Evolutionary conservation across 2,329 filamentous ascomycete genomes (phyloP).

Genomic region (Trichoderma cornu-damae): DNA sequence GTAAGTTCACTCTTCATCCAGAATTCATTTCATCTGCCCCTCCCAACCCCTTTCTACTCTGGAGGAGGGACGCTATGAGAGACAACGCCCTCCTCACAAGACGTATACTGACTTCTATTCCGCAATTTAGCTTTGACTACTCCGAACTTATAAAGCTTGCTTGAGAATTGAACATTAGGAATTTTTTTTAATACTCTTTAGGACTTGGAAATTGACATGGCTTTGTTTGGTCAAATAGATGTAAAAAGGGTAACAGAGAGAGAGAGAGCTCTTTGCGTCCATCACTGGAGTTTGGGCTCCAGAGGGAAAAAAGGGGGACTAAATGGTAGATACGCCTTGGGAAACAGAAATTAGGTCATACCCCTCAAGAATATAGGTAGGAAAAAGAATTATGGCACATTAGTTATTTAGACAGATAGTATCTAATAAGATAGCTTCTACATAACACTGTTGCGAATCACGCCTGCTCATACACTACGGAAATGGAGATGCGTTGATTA

Average conservation of each 20-base stretch:
- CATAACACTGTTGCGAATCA: not conserved
- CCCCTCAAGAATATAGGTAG: no score
- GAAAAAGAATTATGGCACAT: no score
- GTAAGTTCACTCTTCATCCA: not conserved
- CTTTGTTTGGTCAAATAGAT: not conserved
- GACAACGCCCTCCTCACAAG: no score
- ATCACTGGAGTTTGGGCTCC: not conserved
- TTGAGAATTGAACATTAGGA: not conserved
- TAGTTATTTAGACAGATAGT: not conserved
- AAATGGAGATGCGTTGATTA: not conserved
- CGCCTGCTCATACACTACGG: not conserved
- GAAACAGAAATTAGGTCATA: not conserved
- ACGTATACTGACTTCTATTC: not conserved
- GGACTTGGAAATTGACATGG: not conserved
- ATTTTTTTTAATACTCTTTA: not conserved
- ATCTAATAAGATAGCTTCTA: not conserved
- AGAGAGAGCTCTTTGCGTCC: not conserved
- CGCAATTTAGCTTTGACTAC: not conserved
- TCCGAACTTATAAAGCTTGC: not conserved
- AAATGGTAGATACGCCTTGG: not conserved
- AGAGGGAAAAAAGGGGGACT: not conserved
- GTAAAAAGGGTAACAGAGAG: not conserved
- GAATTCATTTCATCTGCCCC: no score
- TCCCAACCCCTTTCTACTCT: not conserved
- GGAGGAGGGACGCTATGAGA: not conserved